phyloP scores from a whole-genome alignment of 2,329 filamentous ascomycete genomes.

The Fusarium sp. region DNA sequence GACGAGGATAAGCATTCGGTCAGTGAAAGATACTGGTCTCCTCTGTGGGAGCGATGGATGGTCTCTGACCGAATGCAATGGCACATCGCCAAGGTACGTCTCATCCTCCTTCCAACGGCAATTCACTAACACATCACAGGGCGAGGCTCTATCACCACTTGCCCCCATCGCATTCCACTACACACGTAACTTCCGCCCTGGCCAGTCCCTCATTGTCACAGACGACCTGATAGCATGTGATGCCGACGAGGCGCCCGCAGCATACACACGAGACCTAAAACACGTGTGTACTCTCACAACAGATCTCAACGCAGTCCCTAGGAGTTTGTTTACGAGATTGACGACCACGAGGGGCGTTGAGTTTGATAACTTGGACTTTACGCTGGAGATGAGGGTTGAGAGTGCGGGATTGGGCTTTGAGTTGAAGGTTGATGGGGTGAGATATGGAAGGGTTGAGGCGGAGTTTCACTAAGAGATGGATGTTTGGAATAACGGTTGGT shows the following conservation, averaged over 20 bases:
- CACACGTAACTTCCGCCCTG: conserved; percentile 84
- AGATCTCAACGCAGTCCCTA: conserved; percentile 79
- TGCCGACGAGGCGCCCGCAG: conserved; percentile 71
- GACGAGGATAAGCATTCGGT: conserved; percentile 80
- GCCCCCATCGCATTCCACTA: conserved; percentile 85
- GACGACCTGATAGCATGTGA: conserved; percentile 85
- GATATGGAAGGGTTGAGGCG: conserved; percentile 81
- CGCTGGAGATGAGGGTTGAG: conserved; percentile 84
- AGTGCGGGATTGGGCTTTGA: conserved; percentile 82
- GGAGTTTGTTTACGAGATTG: conserved; percentile 77
- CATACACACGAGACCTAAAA: conserved; percentile 71
- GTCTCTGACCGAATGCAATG: conserved; percentile 86
- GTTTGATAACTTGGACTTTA: conserved; percentile 86
- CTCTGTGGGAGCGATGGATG: conserved; percentile 86
- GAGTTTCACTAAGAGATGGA: conserved; percentile 69
- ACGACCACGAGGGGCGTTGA: conserved; percentile 84
- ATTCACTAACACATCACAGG: conserved; percentile 57
- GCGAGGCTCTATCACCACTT: conserved; percentile 79
- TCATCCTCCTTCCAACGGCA: background rate
- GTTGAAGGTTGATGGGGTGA: conserved; percentile 80
- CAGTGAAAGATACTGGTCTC: conserved; percentile 81
- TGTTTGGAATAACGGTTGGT: background rate
- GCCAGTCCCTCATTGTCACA: conserved; percentile 80
- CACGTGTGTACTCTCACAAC: conserved; percentile 86
- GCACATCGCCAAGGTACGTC: conserved; percentile 80